These are phyloP conservation scores for Scheffersomyces segobiensis DNA, from an alignment of 1,139 yeast species.

Conservation along the genomic window DNA sequence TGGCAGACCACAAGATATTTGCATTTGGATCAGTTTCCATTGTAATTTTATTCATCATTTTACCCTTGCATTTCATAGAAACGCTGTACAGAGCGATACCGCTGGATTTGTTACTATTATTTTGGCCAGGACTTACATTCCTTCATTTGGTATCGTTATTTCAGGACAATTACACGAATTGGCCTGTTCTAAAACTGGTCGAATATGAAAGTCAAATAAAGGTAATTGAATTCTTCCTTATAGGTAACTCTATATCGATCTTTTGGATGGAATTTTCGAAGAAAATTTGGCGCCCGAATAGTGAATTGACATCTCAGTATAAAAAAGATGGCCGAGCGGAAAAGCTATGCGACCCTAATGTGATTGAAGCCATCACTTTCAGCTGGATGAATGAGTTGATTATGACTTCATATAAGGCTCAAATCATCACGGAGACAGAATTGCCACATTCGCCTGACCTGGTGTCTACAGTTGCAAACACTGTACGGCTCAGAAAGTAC, in stretches of 20 bases:
- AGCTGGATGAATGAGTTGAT: constrained; percentile 65
- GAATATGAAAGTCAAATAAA: constrained; percentile 9
- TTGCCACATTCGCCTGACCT: constrained; percentile 56
- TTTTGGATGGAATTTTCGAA: constrained; percentile 23
- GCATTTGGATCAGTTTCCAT: constrained; percentile 20
- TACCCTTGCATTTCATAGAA: constrained; percentile 47
- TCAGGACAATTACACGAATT: constrained; percentile 31
- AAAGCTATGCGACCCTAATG: constrained; percentile 40
- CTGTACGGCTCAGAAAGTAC: constrained; percentile 16
- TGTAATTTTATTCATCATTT: constrained; percentile 19
- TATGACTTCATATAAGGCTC: constrained; percentile 46
- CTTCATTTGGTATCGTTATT: constrained; percentile 21
- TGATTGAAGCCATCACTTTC: constrained; percentile 54
- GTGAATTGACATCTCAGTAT: constrained; percentile 20
- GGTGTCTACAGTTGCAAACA: constrained; percentile 38
- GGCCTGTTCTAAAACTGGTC: constrained; percentile 22
- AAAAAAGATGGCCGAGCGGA: constrained; percentile 8
- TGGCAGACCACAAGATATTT: constrained; percentile 22
- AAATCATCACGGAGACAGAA: constrained; percentile 49
- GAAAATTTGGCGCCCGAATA: constrained; percentile 30
- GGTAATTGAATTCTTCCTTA: constrained; percentile 17
- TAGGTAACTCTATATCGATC: constrained; percentile 20
- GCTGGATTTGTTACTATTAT: constrained; percentile 34
- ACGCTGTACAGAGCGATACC: constrained; percentile 32
- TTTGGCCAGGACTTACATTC: constrained; percentile 39